phyloP scores from a whole-genome alignment of 2,329 filamentous ascomycete species.

The Cordyceps sp. region DNA sequence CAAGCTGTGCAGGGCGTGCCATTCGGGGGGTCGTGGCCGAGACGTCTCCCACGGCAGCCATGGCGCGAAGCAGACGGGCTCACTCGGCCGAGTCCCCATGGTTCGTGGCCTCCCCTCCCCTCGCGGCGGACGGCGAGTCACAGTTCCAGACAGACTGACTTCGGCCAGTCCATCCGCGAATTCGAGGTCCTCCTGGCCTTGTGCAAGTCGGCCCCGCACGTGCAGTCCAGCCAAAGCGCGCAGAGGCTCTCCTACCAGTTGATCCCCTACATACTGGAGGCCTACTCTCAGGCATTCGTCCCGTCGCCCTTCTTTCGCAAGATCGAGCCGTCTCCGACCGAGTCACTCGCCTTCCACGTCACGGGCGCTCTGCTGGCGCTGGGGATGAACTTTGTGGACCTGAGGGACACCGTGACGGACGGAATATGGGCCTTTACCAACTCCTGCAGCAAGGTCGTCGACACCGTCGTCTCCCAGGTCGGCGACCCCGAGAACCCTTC shows the following conservation, averaged over 20 bases:
- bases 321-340: conserved; percentile 78
- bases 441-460: conserved; percentile 48
- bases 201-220: conserved; percentile 70
- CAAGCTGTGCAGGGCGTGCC: conserved; percentile 40
- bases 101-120: conserved; percentile 20
- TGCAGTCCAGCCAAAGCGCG: conserved; percentile 56
- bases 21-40: conserved; percentile 24
- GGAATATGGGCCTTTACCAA: conserved; percentile 58
- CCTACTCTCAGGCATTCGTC: conserved; percentile 61
- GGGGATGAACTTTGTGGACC: conserved; percentile 51
- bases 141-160: too few species aligned
- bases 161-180: conserved; percentile 60
- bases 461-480: conserved; percentile 32
- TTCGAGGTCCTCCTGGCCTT: conserved; percentile 82
- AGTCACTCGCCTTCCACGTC: conserved; percentile 64
- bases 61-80: conserved; percentile 17
- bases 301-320: conserved; percentile 69
- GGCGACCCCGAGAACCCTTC: conserved; percentile 40
- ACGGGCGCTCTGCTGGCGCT: conserved; percentile 69
- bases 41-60: conserved; percentile 31
- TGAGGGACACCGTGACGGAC: conserved; percentile 49
- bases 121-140: not conserved
- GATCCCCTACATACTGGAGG: conserved; percentile 70
- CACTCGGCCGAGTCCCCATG: conserved; percentile 42
- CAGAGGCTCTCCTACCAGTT: conserved; percentile 66